These are phyloP conservation scores for Globisporangium cederbergense DNA, from an alignment of 352 stramenopile species.

Conservation along the genomic window DNA sequence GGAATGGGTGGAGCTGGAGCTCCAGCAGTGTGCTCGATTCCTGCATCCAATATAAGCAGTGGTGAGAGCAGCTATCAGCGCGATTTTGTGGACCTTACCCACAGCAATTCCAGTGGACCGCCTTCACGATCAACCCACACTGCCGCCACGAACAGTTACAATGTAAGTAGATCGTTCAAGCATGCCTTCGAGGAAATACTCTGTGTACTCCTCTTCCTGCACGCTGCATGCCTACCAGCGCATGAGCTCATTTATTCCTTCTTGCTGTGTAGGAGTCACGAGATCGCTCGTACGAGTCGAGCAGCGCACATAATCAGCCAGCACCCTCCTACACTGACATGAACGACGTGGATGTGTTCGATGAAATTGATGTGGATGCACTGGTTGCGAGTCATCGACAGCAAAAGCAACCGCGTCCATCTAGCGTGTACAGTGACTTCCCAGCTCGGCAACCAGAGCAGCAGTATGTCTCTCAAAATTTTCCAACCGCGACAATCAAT, in stretches of 20 bases:
- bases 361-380: constrained; percentile 47
- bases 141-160: neutral
- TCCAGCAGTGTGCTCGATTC: neutral
- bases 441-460: constrained; percentile 3
- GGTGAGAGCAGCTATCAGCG: neutral
- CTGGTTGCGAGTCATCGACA: constrained; percentile 44
- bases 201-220: neutral
- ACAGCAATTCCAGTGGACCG: neutral
- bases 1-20: neutral
- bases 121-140: neutral
- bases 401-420: constrained; percentile 16
- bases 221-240: neutral
- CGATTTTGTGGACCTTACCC: constrained; percentile 31
- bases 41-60: neutral
- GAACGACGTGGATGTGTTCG: constrained; percentile 31
- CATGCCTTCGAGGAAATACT: neutral
- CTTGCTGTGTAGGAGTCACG: neutral
- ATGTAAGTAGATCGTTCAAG: neutral
- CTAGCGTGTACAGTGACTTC: neutral
- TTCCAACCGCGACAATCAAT: neutral
- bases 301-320: neutral
- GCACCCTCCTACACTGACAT: constrained; percentile 2
- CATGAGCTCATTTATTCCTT: neutral
- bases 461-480: neutral
- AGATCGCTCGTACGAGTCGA: constrained; percentile 3